A percentile compares a stretch with the other conserved stretches of the same genome.
Evolutionary conservation across 257 asterid species (phyloP).

Genomic region (Solanum piurae): DNA sequence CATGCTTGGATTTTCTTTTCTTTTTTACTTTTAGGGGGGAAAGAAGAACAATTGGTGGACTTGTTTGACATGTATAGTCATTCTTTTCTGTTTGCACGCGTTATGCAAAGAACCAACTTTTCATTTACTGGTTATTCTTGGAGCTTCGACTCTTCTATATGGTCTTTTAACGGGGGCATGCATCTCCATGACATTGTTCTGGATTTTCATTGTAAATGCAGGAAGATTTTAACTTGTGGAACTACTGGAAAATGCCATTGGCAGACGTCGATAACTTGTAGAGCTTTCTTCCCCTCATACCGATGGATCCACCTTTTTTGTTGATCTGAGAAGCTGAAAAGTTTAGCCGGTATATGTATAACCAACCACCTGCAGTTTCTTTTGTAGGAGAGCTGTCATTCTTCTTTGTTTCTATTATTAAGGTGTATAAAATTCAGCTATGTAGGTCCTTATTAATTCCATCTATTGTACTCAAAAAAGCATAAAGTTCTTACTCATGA

Average conservation of each 20-base stretch:
- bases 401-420: not conserved
- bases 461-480: not conserved
- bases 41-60: not conserved
- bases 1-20: not conserved
- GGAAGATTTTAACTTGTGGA: conserved; percentile 89
- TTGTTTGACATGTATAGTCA: not conserved
- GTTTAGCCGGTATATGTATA: not conserved
- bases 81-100: not conserved
- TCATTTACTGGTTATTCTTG: not conserved
- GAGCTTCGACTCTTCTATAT: not conserved
- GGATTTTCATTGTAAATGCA: conserved; percentile 15
- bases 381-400: not conserved
- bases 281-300: conserved; percentile 3
- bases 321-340: not conserved
- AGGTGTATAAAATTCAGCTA: not conserved
- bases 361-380: not conserved
- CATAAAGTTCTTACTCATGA: not conserved
- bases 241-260: conserved; percentile 86
- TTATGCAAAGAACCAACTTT: not conserved
- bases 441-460: not conserved
- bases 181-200: not conserved
- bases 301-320: not conserved
- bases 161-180: not conserved
- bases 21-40: no score
- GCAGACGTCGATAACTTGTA: conserved; percentile 47